These are phyloP conservation scores for Hypomontagnella monticulosa DNA, from an alignment of 495 filamentous ascomycete genomes.

Conservation along the genomic window DNA sequence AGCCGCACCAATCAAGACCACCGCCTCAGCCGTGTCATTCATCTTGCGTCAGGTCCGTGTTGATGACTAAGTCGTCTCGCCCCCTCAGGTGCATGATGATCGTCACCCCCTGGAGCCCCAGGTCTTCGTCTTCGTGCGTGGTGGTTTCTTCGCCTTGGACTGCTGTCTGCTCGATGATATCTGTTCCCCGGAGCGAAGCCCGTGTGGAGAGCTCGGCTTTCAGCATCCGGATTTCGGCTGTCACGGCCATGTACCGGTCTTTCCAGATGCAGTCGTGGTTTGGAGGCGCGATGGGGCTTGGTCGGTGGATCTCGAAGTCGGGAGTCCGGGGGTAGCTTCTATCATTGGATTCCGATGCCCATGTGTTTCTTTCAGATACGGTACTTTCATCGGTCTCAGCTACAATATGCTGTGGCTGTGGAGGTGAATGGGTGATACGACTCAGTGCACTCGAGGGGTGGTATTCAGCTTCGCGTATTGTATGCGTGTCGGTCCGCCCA, in stretches of 20 bases:
- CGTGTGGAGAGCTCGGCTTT: constrained; percentile 40
- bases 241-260: constrained; percentile 41
- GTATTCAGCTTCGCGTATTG: background rate
- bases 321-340: constrained; percentile 1
- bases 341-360: background rate
- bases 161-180: constrained; percentile 16
- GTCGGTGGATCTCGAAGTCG: constrained; percentile 24
- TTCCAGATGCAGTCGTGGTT: constrained; percentile 51
- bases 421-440: constrained; percentile 11
- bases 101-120: constrained; percentile 56
- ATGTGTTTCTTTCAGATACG: background rate
- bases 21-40: background rate
- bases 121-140: constrained; percentile 33
- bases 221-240: constrained; percentile 43
- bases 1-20: background rate
- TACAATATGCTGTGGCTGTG: constrained; percentile 16
- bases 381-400: background rate
- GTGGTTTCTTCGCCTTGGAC: constrained; percentile 6
- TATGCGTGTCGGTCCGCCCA: background rate
- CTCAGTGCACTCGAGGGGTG: background rate
- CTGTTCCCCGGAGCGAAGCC: constrained; percentile 23
- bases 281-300: constrained; percentile 35
- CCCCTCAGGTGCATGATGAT: constrained; percentile 56
- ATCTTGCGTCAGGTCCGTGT: constrained; percentile 49
- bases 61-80: constrained; percentile 59